Percentiles rank a stretch among this genome's conserved stretches.
Evolutionary conservation across 2,329 filamentous ascomycete genomes (phyloP).

Genomic region (Waltergamsia citrina): DNA sequence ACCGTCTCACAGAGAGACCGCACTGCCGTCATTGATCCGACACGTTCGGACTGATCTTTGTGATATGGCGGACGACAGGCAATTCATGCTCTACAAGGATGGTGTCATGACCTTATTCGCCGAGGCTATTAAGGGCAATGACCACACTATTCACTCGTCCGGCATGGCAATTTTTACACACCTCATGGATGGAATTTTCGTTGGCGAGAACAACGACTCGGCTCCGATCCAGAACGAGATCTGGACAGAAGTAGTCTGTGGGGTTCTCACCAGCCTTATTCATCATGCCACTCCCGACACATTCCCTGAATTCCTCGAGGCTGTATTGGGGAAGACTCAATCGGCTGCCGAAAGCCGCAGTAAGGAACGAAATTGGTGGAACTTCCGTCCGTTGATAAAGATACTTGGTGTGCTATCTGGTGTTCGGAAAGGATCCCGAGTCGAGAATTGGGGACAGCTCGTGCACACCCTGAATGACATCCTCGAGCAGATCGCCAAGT

Average conservation of each 20-base stretch:
- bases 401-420: constrained; percentile 63
- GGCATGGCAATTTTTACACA: constrained; percentile 42
- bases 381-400: constrained; percentile 37
- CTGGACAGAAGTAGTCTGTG: constrained; percentile 61
- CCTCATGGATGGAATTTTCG: constrained; percentile 26
- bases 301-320: constrained; percentile 58
- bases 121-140: constrained; percentile 63
- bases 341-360: constrained; percentile 1
- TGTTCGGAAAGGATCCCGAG: constrained; percentile 70
- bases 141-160: constrained; percentile 49
- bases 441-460: constrained; percentile 62
- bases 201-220: constrained; percentile 29
- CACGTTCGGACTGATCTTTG: constrained; percentile 64
- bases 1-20: constrained; percentile 63
- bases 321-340: constrained; percentile 43
- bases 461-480: constrained; percentile 45
- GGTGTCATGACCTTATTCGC: constrained; percentile 89
- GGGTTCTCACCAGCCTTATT: constrained; percentile 70
- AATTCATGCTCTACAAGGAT: constrained; percentile 65
- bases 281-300: constrained; percentile 72
- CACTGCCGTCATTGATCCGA: constrained; percentile 60
- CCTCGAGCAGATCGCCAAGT: constrained; percentile 36
- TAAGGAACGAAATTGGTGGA: constrained; percentile 19
- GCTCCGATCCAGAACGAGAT: constrained; percentile 26
- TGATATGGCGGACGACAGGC: constrained; percentile 39